Evolutionary conservation across 1,284 basidiomycete genomes (phyloP).

Genomic region (Trichosporon coremiiforme): DNA sequence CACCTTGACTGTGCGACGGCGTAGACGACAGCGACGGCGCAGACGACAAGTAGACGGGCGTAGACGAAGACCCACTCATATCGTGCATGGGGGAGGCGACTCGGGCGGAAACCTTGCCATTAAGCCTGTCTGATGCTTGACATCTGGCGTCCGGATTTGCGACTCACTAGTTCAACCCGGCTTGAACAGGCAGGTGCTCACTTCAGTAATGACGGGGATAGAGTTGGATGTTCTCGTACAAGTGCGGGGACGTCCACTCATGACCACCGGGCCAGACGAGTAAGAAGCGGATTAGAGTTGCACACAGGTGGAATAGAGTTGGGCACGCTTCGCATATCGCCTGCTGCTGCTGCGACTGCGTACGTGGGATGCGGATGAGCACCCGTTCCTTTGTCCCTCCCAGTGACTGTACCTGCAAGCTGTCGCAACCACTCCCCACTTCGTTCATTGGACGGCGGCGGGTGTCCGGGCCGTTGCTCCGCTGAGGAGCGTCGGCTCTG

Average conservation of each 20-base stretch:
- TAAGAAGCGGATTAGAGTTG: not conserved
- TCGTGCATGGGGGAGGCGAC: not conserved
- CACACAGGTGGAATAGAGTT: not conserved
- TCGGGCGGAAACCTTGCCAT: constrained; percentile 11
- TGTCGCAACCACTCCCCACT: not conserved
- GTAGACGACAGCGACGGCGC: not conserved
- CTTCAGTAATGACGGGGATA: not conserved
- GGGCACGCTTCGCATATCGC: constrained; percentile 4
- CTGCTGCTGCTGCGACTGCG: not conserved
- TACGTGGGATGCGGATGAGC: not conserved
- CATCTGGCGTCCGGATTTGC: not conserved
- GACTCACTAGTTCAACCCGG: not conserved
- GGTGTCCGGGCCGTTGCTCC: not conserved
- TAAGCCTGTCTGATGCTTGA: not conserved
- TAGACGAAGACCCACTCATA: not conserved
- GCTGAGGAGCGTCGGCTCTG: not conserved
- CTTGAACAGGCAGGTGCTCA: not conserved
- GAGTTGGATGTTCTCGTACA: not conserved
- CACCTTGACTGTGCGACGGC: not conserved
- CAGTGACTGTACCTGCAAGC: not conserved
- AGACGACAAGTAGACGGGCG: not conserved
- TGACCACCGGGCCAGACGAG: not conserved
- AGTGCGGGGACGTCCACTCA: not conserved
- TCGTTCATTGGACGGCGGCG: not conserved
- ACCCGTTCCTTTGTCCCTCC: not conserved